Evolutionary conservation across 2,329 filamentous ascomycete genomes (phyloP).

Genomic region (Dactylonectria estremocensis): DNA sequence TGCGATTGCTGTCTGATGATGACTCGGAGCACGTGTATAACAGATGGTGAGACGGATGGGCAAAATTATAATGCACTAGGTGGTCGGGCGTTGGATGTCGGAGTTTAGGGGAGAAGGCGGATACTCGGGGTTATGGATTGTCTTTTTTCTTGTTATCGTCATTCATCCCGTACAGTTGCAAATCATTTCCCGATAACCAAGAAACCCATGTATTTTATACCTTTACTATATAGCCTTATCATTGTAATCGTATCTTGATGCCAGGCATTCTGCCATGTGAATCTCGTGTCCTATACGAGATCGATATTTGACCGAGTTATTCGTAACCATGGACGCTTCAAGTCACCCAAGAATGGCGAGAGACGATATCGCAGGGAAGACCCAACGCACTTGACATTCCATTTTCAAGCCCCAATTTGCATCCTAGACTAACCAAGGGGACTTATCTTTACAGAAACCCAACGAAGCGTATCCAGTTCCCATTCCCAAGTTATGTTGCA

Average conservation of each 20-base stretch:
- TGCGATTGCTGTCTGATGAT: slow-evolving; percentile 25
- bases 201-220: slow-evolving; percentile 19
- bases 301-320: not conserved
- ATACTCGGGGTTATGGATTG: slow-evolving; percentile 22
- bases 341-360: not conserved
- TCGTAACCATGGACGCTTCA: not conserved
- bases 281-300: too few species aligned
- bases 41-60: slow-evolving; percentile 10
- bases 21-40: not conserved
- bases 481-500: not conserved
- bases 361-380: not conserved
- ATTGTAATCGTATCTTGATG: slow-evolving; percentile 37
- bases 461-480: not conserved
- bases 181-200: slow-evolving; percentile 32
- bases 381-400: not conserved
- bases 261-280: not conserved
- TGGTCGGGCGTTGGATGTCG: slow-evolving; percentile 42
- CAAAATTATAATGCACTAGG: slow-evolving; percentile 13
- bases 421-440: not conserved
- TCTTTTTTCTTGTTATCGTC: slow-evolving; percentile 19
- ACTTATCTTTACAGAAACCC: not conserved
- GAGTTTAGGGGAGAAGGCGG: slow-evolving; percentile 36
- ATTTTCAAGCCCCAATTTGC: not conserved
- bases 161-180: slow-evolving; percentile 26
- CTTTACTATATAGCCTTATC: slow-evolving; percentile 35